Percentiles rank a stretch among this genome's conserved stretches.
Conservation (phyloP, 305 asterid genomes). For the Solanum aculeatissimum region DNA sequence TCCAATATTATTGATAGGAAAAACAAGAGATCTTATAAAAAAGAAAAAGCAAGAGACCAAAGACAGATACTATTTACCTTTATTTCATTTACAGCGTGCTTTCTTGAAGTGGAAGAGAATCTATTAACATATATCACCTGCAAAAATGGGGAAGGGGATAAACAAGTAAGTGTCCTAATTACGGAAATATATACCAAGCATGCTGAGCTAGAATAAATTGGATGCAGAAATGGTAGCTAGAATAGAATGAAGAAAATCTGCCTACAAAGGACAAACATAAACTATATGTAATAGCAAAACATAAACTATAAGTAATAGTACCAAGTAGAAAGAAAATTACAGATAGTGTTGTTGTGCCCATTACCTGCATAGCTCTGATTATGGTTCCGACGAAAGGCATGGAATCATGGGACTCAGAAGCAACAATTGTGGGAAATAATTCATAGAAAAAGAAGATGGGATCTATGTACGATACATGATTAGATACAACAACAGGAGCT, state of each 20-base stretch:
- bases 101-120: conserved; percentile 83
- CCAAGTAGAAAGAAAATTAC: neutral
- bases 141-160: conserved; percentile 2
- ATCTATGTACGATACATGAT: conserved; percentile 85
- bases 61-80: conserved; percentile 57
- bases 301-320: neutral
- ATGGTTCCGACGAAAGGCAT: conserved; percentile 98
- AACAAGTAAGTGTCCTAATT: neutral
- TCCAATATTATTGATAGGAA: neutral
- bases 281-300: neutral
- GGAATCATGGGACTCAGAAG: conserved; percentile 94
- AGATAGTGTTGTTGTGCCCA: neutral
- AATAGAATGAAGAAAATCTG: neutral
- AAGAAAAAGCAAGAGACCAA: neutral
- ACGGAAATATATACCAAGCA: neutral
- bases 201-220: neutral
- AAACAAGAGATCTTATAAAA: neutral
- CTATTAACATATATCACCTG: conserved; percentile 96
- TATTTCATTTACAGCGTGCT: conserved; percentile 85
- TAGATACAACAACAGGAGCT: conserved; percentile 92
- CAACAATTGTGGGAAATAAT: conserved; percentile 84
- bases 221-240: neutral
- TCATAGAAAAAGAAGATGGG: conserved; percentile 97
- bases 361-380: conserved; percentile 99
- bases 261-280: neutral